These are phyloP conservation scores for Myriosclerotinia duriaeana DNA, from an alignment of 2,329 filamentous ascomycete species.

Conservation along the genomic window DNA sequence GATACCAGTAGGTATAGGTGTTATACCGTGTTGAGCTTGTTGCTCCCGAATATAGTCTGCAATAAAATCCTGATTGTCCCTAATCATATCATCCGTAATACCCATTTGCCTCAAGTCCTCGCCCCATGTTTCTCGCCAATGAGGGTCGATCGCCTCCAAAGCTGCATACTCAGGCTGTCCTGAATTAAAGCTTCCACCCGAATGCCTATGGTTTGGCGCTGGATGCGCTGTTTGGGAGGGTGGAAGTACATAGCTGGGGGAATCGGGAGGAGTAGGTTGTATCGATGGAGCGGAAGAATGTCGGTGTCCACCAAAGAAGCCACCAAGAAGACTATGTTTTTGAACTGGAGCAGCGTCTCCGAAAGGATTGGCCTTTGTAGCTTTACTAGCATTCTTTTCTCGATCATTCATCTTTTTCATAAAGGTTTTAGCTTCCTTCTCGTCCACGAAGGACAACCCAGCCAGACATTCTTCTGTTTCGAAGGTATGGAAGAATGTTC, in stretches of 20 bases:
- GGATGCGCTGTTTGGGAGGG: constrained; percentile 27
- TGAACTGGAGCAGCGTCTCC: constrained; percentile 47
- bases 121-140: constrained; percentile 65
- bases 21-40: constrained; percentile 47
- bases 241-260: constrained; percentile 49
- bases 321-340: constrained; percentile 54
- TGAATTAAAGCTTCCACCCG: constrained; percentile 50
- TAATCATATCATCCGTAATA: constrained; percentile 65
- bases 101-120: constrained; percentile 63
- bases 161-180: constrained; percentile 58
- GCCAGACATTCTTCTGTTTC: constrained; percentile 91
- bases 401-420: constrained; percentile 96
- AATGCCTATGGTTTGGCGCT: constrained; percentile 42
- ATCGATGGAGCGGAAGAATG: constrained; percentile 54
- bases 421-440: constrained; percentile 96
- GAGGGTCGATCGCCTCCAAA: constrained; percentile 62
- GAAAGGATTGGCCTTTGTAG: constrained; percentile 77
- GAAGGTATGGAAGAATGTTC: constrained; percentile 96
- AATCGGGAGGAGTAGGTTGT: constrained; percentile 54
- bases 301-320: constrained; percentile 59
- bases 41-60: constrained; percentile 62
- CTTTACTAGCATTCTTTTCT: constrained; percentile 92
- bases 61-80: constrained; percentile 68
- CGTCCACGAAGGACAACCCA: constrained; percentile 87
- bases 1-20: constrained; percentile 44